These are phyloP conservation scores for Candida ipomoeae DNA, from an alignment of 805 yeast genomes.

Conservation along the genomic window DNA sequence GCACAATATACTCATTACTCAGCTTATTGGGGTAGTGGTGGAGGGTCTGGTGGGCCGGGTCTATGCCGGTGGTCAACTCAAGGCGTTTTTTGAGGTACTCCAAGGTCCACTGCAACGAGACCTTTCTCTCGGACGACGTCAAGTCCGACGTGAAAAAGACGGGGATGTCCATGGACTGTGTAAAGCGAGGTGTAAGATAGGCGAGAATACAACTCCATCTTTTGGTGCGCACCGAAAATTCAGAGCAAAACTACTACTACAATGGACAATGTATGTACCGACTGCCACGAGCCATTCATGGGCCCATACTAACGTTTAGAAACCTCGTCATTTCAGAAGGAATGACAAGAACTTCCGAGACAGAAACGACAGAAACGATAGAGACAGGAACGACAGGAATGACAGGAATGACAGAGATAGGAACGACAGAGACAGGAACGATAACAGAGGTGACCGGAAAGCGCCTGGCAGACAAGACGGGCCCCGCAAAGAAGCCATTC, in stretches of 20 bases:
- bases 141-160: conserved; percentile 59
- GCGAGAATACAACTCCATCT: no score
- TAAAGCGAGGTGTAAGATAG: neutral
- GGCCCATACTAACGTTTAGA: conserved; percentile 11
- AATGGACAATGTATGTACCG: conserved; percentile 18
- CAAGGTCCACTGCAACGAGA: conserved; percentile 61
- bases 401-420: neutral
- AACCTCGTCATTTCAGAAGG: conserved; percentile 12
- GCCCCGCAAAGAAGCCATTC: conserved; percentile 87
- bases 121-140: conserved; percentile 65
- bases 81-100: conserved; percentile 48
- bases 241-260: conserved; percentile 1
- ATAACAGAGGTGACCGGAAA: conserved; percentile 10
- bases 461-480: conserved; percentile 40
- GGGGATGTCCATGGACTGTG: conserved; percentile 36
- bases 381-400: neutral
- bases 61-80: conserved; percentile 72
- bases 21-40: conserved; percentile 40
- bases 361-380: neutral
- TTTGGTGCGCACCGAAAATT: conserved; percentile 1
- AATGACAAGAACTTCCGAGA: conserved; percentile 4
- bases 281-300: no score
- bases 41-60: conserved; percentile 51
- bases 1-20: conserved; percentile 32
- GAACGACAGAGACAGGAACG: conserved; percentile 1